Evolutionary conservation across 2,329 filamentous ascomycete genomes (phyloP).

Genomic region (Fusarium chuoi): DNA sequence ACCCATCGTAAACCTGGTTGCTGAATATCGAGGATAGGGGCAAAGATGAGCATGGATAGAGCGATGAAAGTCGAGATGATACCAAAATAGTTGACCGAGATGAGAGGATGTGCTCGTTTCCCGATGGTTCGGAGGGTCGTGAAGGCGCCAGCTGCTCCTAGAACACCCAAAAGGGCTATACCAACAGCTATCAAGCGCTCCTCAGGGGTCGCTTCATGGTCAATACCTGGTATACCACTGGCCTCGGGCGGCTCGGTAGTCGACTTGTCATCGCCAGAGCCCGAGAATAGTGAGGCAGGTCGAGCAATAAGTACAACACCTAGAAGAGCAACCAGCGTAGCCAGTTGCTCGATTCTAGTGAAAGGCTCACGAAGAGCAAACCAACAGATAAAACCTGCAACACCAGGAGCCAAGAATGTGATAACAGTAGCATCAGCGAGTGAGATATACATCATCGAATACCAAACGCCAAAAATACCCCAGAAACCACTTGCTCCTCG

Average conservation of each 20-base stretch:
- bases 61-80: constrained; percentile 76
- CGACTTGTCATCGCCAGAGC: constrained; percentile 29
- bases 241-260: constrained; percentile 28
- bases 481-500: constrained; percentile 79
- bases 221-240: constrained; percentile 44
- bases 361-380: constrained; percentile 80
- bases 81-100: constrained; percentile 87
- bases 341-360: constrained; percentile 79
- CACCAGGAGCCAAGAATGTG: constrained; percentile 83
- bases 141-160: constrained; percentile 79
- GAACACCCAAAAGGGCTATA: constrained; percentile 78
- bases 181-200: constrained; percentile 77
- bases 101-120: constrained; percentile 80
- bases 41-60: constrained; percentile 65
- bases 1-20: constrained; percentile 59
- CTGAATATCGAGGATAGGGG: constrained; percentile 55
- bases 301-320: constrained; percentile 87
- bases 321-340: constrained; percentile 76
- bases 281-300: constrained; percentile 67
- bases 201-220: constrained; percentile 61
- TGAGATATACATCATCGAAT: constrained; percentile 76
- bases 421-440: constrained; percentile 90
- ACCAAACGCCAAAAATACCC: constrained; percentile 82
- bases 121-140: constrained; percentile 84
- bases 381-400: constrained; percentile 84